These are phyloP conservation scores for Rhodotorula sp. DNA, from an alignment of 1,284 basidiomycete genomes.

Conservation along the genomic window DNA sequence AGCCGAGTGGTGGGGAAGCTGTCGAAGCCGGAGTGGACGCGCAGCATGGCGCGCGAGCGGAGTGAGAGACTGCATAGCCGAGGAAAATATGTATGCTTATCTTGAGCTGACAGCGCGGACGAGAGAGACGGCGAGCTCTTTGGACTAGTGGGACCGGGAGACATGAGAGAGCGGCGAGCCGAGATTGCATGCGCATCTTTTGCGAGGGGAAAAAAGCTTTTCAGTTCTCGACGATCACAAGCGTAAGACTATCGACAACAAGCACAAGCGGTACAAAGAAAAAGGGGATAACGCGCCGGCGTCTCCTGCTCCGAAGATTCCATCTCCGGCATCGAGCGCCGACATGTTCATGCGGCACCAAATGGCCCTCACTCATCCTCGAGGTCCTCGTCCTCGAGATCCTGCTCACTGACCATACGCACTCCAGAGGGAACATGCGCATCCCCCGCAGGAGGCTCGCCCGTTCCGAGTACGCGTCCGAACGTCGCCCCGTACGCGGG, in stretches of 20 bases:
- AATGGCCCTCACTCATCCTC: too few species aligned
- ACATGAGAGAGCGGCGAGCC: not conserved
- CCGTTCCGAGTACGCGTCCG: slow-evolving; percentile 31
- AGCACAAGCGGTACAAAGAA: not conserved
- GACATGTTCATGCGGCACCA: too few species aligned
- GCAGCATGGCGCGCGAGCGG: not conserved
- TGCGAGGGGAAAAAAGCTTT: not conserved
- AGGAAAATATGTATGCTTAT: not conserved
- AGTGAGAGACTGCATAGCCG: not conserved
- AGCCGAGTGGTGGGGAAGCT: not conserved
- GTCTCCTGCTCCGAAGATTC: too few species aligned
- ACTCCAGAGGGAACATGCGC: slow-evolving; percentile 3
- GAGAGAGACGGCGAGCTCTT: too few species aligned
- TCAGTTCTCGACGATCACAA: not conserved
- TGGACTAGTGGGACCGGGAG: not conserved
- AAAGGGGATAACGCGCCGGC: too few species aligned
- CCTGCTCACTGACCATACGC: slow-evolving; percentile 24
- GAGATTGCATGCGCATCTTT: not conserved
- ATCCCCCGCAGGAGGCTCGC: slow-evolving; percentile 10
- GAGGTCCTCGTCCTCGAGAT: slow-evolving; percentile 3
- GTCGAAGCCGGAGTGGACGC: not conserved
- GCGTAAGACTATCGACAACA: not conserved
- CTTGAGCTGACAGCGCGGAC: too few species aligned
- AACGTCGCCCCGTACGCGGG: slow-evolving; percentile 23
- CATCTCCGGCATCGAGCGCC: too few species aligned